Evolutionary conservation across 2,329 filamentous ascomycete genomes (phyloP).

Genomic region (Aspergillus oerlinghausenensis): DNA sequence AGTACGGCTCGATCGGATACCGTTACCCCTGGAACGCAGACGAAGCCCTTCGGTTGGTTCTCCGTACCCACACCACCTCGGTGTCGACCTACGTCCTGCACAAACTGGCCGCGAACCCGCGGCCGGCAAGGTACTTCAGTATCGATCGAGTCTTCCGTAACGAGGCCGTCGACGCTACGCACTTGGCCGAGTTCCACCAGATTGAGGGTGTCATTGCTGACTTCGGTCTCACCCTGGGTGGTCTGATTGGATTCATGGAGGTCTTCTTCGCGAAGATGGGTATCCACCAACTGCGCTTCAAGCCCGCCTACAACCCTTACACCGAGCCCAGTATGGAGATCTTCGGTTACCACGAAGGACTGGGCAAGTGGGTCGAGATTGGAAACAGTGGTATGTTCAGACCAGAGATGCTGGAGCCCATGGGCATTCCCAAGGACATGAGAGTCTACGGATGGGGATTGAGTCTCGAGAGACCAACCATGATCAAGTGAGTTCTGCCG

Average conservation of each 20-base stretch:
- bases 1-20: constrained; percentile 94
- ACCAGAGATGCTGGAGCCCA: constrained; percentile 92
- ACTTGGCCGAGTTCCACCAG: constrained; percentile 97
- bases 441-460: constrained; percentile 92
- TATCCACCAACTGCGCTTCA: constrained; percentile 81
- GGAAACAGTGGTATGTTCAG: constrained; percentile 99
- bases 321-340: constrained; percentile 98
- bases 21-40: constrained; percentile 89
- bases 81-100: constrained; percentile 88
- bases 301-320: constrained; percentile 94
- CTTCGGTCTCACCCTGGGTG: constrained; percentile 86
- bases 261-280: constrained; percentile 97
- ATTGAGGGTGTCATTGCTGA: constrained; percentile 98
- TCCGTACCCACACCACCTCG: constrained; percentile 94
- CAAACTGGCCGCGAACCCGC: constrained; percentile 76
- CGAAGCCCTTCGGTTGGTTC: constrained; percentile 79
- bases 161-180: constrained; percentile 93
- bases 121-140: constrained; percentile 92
- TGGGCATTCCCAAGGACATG: constrained; percentile 90
- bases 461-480: constrained; percentile 87
- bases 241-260: constrained; percentile 89
- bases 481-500: constrained; percentile 73
- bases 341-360: constrained; percentile 86
- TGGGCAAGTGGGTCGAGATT: constrained; percentile 92
- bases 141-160: constrained; percentile 98